Conservation (phyloP, 441 rosid species). For the Isatis lusitanica region DNA sequence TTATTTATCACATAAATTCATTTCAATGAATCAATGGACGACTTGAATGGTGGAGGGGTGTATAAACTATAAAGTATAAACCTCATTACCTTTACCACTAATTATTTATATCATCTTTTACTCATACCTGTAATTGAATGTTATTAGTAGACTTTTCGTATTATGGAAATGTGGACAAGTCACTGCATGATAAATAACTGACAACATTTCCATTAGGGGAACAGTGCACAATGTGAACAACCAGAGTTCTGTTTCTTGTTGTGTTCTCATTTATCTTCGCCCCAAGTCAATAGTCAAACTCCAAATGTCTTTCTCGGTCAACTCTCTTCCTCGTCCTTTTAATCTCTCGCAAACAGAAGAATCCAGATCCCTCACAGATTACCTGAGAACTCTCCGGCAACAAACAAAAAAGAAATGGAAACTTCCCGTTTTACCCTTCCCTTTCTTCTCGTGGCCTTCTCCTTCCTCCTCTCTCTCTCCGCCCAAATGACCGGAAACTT, state of each 20-base stretch:
- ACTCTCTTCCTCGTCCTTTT: conserved; percentile 13
- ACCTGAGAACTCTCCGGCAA: conserved; percentile 15
- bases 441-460: not conserved
- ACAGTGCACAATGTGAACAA: conserved; percentile 1
- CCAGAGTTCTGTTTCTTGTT: not conserved
- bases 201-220: conserved; percentile 5
- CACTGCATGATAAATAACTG: not conserved
- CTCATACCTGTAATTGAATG: too few relatives aligned
- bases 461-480: conserved; percentile 34
- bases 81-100: too few relatives aligned
- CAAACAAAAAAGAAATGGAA: conserved; percentile 17
- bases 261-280: conserved; percentile 10
- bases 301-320: conserved; percentile 11
- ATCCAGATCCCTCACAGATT: not conserved
- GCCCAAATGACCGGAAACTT: conserved; percentile 48
- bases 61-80: too few relatives aligned
- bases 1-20: too few relatives aligned
- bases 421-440: conserved; percentile 27
- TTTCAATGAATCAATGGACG: too few relatives aligned
- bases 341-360: not conserved
- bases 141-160: too few relatives aligned
- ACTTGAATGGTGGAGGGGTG: too few relatives aligned
- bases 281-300: conserved; percentile 11
- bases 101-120: too few relatives aligned
- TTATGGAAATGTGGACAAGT: not conserved